These are phyloP conservation scores for Pholiota microspora DNA, from an alignment of 768 basidiomycete genomes.

Conservation along the genomic window DNA sequence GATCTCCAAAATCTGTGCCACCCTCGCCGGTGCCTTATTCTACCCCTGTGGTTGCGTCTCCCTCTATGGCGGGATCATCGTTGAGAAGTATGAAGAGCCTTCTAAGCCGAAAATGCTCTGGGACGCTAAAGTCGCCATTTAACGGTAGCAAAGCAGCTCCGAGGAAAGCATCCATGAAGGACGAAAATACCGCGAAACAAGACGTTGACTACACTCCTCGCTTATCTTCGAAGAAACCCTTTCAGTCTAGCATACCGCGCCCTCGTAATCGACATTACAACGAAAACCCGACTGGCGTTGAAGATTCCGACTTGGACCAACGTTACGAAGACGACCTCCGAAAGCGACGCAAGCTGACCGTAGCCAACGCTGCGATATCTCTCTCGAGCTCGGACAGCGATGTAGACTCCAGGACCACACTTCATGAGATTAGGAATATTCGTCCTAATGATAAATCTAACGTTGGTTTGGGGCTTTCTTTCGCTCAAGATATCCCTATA, in stretches of 20 bases:
- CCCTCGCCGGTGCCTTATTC: conserved; percentile 15
- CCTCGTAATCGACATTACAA: conserved; percentile 24
- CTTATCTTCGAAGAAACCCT: conserved; percentile 8
- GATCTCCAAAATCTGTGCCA: conserved; percentile 38
- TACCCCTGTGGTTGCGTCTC: conserved; percentile 7
- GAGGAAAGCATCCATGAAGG: conserved; percentile 12
- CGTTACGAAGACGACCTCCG: conserved; percentile 36
- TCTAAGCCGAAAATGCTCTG: conserved; percentile 26
- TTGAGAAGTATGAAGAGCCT: conserved; percentile 30
- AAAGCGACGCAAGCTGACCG: conserved; percentile 40
- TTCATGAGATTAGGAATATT: background rate
- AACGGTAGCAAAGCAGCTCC: conserved; percentile 9
- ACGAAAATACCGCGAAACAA: background rate
- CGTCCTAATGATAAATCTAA: background rate
- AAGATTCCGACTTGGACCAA: conserved; percentile 45
- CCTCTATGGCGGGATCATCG: conserved; percentile 20
- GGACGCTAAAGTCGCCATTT: conserved; percentile 21
- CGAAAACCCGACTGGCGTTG: conserved; percentile 22
- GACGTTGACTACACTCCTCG: background rate
- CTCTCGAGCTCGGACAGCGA: conserved; percentile 43
- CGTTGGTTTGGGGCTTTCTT: conserved; percentile 25
- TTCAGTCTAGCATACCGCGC: conserved; percentile 34
- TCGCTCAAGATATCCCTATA: conserved; percentile 5
- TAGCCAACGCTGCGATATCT: conserved; percentile 43
- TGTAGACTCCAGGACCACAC: conserved; percentile 16